A percentile compares a stretch with the other conserved stretches of the same genome.
Conservation (phyloP, 2,329 filamentous ascomycete species). For the Epichloe glyceriae region DNA sequence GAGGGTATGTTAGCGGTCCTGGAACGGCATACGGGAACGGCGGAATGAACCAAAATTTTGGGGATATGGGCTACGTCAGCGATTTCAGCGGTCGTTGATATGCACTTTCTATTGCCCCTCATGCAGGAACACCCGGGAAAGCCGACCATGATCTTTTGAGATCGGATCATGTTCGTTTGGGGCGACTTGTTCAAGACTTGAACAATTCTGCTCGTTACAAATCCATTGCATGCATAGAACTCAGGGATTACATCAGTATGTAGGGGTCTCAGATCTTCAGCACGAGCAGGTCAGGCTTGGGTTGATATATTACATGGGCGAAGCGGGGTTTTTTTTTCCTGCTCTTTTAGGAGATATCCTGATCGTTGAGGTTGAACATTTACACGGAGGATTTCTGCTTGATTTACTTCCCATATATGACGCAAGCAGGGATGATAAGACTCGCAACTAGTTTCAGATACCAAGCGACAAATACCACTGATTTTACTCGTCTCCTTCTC, state of each 20-base stretch:
- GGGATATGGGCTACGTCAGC: conserved; percentile 38
- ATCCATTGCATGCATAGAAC: too few species aligned
- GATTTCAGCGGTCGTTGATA: conserved; percentile 32
- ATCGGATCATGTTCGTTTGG: background rate
- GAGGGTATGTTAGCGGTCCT: conserved; percentile 51
- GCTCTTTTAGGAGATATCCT: too few species aligned
- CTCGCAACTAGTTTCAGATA: conserved; percentile 2
- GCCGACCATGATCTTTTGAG: too few species aligned
- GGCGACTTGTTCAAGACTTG: background rate
- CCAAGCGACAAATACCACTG: background rate
- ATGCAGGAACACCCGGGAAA: background rate
- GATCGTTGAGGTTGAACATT: too few species aligned
- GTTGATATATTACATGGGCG: too few species aligned
- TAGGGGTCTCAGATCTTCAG: too few species aligned
- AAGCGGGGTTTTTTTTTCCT: background rate
- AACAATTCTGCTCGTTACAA: too few species aligned
- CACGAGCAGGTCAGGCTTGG: too few species aligned
- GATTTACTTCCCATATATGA: background rate
- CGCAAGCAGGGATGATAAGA: background rate
- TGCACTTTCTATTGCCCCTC: background rate
- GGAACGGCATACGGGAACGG: conserved; percentile 47
- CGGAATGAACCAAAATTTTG: conserved; percentile 39
- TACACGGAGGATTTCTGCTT: background rate
- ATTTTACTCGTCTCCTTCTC: background rate
- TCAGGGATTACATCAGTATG: too few species aligned